Base-by-base conservation (phyloP, 2,329 filamentous ascomycete genomes). In the Paecilomyces variotii region DNA sequence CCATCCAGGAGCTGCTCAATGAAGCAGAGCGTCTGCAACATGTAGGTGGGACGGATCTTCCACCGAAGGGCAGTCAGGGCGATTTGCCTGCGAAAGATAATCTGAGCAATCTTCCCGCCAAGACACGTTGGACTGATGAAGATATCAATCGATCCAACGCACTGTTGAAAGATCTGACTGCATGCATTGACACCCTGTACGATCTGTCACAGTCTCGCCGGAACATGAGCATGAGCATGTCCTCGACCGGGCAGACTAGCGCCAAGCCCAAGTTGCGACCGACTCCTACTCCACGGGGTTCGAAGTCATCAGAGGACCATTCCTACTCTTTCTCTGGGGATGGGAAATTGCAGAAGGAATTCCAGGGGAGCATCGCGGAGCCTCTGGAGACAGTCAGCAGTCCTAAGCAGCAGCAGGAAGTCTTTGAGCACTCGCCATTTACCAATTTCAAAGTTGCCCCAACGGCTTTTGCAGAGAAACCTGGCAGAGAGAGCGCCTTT, bases 181-280 rank as follows among this genome's bases (percentile, higher is more conserved):
- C 78, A 3, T 85, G 83, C 54, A 87, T 87, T 64, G 85, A 87
- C 70, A 83, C 82, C 0, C 76, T 87, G 25, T 87, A 86, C 67
- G 82, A 86, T 64, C 73, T 87, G n/a, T 86, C 83, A 4, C 74
- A 79, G 56, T 82, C 81, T 28, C 77, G 82, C 27, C 76, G 80
- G 61, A 76, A 78, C n/a, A 74, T 76, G 72, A 72, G 66, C 45
- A 70, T 71, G 59, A 74, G 65, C 57, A 74, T 76, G 69, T 67
- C 68, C 24, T 70, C 71, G 14, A 67, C 62, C 57, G 68, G 66
- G 32, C 68, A 71, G 39, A 63, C 60, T 14, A 59, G 63, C 25
- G 54, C 34, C 49, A 63, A 64, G 30, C 62, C 65, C n/a, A 67
- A 66, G 60, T 61, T 61, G 52, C 67, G 67, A 55, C 64, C 68